These are phyloP conservation scores for Termitomyces sp. DNA, from an alignment of 768 basidiomycete genomes.

Conservation along the genomic window DNA sequence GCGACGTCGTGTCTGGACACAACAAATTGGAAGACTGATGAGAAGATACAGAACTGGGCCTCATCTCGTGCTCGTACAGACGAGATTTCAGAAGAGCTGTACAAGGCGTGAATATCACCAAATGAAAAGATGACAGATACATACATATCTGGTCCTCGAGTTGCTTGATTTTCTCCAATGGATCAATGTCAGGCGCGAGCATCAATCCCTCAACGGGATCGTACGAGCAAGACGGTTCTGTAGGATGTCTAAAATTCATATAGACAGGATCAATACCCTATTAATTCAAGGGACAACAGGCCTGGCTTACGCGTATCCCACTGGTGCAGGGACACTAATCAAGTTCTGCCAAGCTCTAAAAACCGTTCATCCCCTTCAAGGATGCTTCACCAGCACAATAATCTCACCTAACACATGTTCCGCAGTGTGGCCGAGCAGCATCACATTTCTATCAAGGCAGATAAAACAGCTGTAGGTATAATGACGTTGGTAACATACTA, in stretches of 20 bases:
- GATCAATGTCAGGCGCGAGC: slow-evolving; percentile 73
- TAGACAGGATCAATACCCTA: slow-evolving; percentile 8
- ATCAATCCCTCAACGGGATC: slow-evolving; percentile 81
- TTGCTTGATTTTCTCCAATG: slow-evolving; percentile 70
- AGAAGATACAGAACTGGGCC: slow-evolving; percentile 34
- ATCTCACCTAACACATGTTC: slow-evolving; percentile 76
- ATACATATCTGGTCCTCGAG: slow-evolving; percentile 76
- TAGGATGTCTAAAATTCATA: slow-evolving; percentile 56
- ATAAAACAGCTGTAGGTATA: background rate
- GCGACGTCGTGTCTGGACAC: slow-evolving; percentile 13
- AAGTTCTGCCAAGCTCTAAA: slow-evolving; percentile 69
- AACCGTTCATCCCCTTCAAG: background rate
- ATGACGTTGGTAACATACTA: slow-evolving; percentile 42
- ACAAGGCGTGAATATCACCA: slow-evolving; percentile 7
- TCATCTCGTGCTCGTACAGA: slow-evolving; percentile 47
- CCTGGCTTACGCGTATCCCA: slow-evolving; percentile 70
- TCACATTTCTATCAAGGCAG: slow-evolving; percentile 68
- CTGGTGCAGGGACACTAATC: slow-evolving; percentile 79
- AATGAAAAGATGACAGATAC: background rate
- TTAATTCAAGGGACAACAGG: background rate
- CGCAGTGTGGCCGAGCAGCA: slow-evolving; percentile 79
- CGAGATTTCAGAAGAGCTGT: slow-evolving; percentile 60
- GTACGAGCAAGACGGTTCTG: slow-evolving; percentile 80
- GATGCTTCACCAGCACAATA: background rate
- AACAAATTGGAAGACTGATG: slow-evolving; percentile 19